phyloP scores from a whole-genome alignment of 768 basidiomycete genomes.

The Amanita rimosa region DNA sequence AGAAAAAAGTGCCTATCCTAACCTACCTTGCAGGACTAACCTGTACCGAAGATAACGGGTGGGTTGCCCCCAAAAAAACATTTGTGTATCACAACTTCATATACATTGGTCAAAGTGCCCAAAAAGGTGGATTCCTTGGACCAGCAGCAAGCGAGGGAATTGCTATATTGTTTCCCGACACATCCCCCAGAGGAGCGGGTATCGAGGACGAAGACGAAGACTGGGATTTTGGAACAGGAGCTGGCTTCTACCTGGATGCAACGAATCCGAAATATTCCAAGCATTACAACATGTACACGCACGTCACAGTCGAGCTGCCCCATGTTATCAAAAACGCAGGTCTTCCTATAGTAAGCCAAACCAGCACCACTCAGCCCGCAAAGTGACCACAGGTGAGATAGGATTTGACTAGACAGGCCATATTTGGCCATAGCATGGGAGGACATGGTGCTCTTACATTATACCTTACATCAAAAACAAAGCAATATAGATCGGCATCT shows the following conservation, averaged over 20 bases:
- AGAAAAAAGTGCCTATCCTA: slow-evolving; percentile 49
- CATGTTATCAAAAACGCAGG: slow-evolving; percentile 59
- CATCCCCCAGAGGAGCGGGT: slow-evolving; percentile 87
- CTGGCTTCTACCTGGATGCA: slow-evolving; percentile 94
- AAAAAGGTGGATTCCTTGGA: slow-evolving; percentile 89
- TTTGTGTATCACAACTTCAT: neutral
- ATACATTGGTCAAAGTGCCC: slow-evolving; percentile 41
- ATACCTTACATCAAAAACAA: slow-evolving; percentile 66
- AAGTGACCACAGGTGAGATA: slow-evolving; percentile 15
- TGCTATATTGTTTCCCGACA: slow-evolving; percentile 91
- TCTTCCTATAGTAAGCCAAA: slow-evolving; percentile 59
- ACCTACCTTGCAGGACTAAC: slow-evolving; percentile 84
- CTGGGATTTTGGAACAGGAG: slow-evolving; percentile 93
- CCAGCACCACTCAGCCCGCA: neutral
- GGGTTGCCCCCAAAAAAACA: slow-evolving; percentile 13
- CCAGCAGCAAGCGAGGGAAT: slow-evolving; percentile 79
- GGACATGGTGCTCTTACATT: slow-evolving; percentile 91
- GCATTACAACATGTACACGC: slow-evolving; percentile 84
- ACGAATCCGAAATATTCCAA: slow-evolving; percentile 61
- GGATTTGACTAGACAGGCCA: slow-evolving; percentile 78
- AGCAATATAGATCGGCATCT: slow-evolving; percentile 75
- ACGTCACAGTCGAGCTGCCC: slow-evolving; percentile 79
- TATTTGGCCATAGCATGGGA: slow-evolving; percentile 97
- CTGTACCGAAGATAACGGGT: slow-evolving; percentile 94
- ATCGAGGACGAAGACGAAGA: slow-evolving; percentile 68